Evolutionary conservation across 108 stramenopile genomes (phyloP).

Genomic region (Chaetoceros tenuissimus): DNA sequence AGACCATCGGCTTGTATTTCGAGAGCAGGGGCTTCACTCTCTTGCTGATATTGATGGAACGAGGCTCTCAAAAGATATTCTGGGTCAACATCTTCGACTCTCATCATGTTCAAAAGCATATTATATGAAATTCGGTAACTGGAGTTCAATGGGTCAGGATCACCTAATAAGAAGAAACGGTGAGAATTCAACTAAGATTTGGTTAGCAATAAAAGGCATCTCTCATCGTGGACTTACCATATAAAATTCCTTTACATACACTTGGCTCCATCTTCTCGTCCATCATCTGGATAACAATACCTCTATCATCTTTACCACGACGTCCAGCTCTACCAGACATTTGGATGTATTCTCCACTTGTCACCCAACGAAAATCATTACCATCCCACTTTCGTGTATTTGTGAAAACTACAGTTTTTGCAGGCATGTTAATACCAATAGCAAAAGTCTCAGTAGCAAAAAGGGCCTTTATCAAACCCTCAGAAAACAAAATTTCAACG

Average conservation of each 20-base stretch:
- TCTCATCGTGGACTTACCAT: slow-evolving; percentile 22
- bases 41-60: slow-evolving; percentile 93
- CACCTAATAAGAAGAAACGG: too few species aligned
- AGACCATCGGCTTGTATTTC: slow-evolving; percentile 53
- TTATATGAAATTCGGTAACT: slow-evolving; percentile 97
- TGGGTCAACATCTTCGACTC: slow-evolving; percentile 97
- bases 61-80: slow-evolving; percentile 93
- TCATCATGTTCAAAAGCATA: slow-evolving; percentile 97
- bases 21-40: slow-evolving; percentile 82
- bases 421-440: slow-evolving; percentile 99
- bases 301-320: slow-evolving; percentile 96
- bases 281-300: slow-evolving; percentile 99
- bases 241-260: slow-evolving; percentile 90
- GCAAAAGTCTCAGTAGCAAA: slow-evolving; percentile 99
- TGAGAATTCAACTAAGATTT: too few species aligned
- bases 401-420: slow-evolving; percentile 99
- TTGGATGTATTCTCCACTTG: slow-evolving; percentile 95
- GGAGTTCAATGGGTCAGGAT: slow-evolving; percentile 93
- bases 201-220: background rate
- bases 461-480: slow-evolving; percentile 93
- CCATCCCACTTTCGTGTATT: slow-evolving; percentile 97
- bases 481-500: slow-evolving; percentile 97
- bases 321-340: slow-evolving; percentile 98
- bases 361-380: slow-evolving; percentile 80
- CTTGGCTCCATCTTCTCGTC: slow-evolving; percentile 98